Conservation (phyloP, 441 rosid genomes). For the Isatis lusitanica region DNA sequence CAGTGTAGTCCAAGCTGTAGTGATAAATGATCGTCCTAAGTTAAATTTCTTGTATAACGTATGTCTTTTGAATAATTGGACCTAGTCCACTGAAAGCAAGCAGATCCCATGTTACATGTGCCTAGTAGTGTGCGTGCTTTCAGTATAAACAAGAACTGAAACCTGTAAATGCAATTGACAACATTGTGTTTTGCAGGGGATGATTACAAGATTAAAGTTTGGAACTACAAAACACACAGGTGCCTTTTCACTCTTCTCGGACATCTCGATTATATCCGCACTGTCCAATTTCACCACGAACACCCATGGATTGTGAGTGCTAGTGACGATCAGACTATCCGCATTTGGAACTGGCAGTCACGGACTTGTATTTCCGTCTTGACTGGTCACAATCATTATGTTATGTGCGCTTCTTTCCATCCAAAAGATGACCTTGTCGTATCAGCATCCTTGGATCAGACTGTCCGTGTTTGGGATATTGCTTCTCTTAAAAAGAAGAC, state of each 20-base stretch:
- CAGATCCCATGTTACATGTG: not conserved
- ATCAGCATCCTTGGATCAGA: constrained; percentile 89
- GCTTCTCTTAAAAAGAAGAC: constrained; percentile 84
- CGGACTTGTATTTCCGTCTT: constrained; percentile 81
- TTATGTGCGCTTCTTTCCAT: constrained; percentile 94
- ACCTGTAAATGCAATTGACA: not conserved
- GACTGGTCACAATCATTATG: constrained; percentile 91
- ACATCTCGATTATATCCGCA: constrained; percentile 83
- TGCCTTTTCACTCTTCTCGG: constrained; percentile 87
- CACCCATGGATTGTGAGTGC: constrained; percentile 91
- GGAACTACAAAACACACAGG: constrained; percentile 82
- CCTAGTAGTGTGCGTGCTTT: not conserved
- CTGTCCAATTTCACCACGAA: constrained; percentile 89
- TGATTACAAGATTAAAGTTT: constrained; percentile 84
- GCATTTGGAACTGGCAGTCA: constrained; percentile 94
- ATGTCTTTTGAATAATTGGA: not conserved
- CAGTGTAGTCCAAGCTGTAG: not conserved
- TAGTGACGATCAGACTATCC: constrained; percentile 86
- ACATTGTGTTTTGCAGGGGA: constrained; percentile 52
- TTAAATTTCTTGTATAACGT: not conserved
- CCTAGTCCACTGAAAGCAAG: not conserved
- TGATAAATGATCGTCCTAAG: not conserved
- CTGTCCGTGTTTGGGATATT: constrained; percentile 95
- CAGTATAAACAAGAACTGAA: not conserved
- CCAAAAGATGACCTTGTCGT: constrained; percentile 92